These are phyloP conservation scores for Saturnispora gosingensis DNA, from an alignment of 805 yeast genomes.

Conservation along the genomic window DNA sequence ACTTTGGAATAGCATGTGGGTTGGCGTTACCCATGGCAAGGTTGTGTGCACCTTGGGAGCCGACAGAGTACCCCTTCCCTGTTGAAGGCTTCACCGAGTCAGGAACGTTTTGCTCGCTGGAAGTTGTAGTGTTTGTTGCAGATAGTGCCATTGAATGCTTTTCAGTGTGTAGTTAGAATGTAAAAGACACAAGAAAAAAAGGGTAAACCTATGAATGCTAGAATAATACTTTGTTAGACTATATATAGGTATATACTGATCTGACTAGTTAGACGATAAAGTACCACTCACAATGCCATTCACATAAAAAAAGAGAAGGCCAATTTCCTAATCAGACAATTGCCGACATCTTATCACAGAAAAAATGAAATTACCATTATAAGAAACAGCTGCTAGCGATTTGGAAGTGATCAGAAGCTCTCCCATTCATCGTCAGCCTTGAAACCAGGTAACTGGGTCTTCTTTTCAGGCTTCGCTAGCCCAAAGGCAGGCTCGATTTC, in stretches of 20 bases:
- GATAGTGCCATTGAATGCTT: conserved; percentile 1
- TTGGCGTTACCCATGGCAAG: conserved; percentile 44
- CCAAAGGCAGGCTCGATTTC: conserved; percentile 62
- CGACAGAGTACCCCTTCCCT: conserved; percentile 33
- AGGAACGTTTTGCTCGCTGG: conserved; percentile 15
- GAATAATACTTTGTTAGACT: neutral
- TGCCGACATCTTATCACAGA: neutral
- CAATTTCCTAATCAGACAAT: neutral
- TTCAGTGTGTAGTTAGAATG: neutral
- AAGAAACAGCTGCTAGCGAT: neutral
- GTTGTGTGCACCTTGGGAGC: conserved; percentile 49
- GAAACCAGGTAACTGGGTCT: conserved; percentile 47
- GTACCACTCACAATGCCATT: neutral
- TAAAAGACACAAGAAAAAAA: neutral
- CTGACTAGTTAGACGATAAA: neutral
- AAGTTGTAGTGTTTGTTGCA: conserved; percentile 2
- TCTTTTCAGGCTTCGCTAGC: conserved; percentile 42
- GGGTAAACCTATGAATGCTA: neutral
- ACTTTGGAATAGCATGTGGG: conserved; percentile 44
- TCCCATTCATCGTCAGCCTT: conserved; percentile 58
- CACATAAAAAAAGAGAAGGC: neutral
- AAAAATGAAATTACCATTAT: neutral
- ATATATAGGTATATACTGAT: neutral
- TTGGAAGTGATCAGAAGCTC: conserved; percentile 35
- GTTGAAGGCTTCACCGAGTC: conserved; percentile 24